Evolutionary conservation across 2,329 filamentous ascomycete species (phyloP), one percentile per base, ranked within the genome.

Genomic region (Penicillium janthinellum): DNA sequence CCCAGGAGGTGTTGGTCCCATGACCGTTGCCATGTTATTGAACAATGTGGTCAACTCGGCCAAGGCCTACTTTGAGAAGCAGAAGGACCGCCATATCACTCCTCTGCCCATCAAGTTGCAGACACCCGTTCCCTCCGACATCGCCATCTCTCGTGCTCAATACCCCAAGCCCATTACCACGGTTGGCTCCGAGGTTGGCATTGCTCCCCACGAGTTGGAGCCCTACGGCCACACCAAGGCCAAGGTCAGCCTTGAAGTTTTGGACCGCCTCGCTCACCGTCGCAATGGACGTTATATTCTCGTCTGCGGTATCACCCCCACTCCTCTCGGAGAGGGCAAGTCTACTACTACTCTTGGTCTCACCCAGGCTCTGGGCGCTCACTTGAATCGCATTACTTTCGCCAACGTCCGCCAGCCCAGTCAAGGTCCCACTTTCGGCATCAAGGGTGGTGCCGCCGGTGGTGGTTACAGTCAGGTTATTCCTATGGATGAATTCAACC

Each of bases 381-480:
- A 98, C 69, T 81, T 98, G 52, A 90, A 90, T 67, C 90, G 90
- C 59, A 84, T 98, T 67, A 90, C 90, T 3, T 98, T 99, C 76
- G 95, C 95, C 78, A 98, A 99, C 75, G 95, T 99, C 53, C 88
- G 95, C 61, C 95, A 99, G 76, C 95, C 95, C 53, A 96, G 92
- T 70, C 95, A 98, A 81, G 95, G 95, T 4, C 95, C 95, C 57
- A 99, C 95, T 0, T 99, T 99, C 75, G 95, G 95, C 71, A 98
- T 99, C 84, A 99, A 99, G 84, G 95, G 95, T 64, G 95, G 95
- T 71, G 95, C 95, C 60, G 95, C 95, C 58, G 95, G 95, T 71
- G 95, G 95, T 76, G 95, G 95, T 41, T 99, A 98, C 86, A 96
- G 92, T 77, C 95, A 99, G 77, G 95, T 99, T 73, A 98, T 99